Base-by-base conservation (phyloP, 2,329 filamentous ascomycete genomes). In the Tolypocladium album region DNA sequence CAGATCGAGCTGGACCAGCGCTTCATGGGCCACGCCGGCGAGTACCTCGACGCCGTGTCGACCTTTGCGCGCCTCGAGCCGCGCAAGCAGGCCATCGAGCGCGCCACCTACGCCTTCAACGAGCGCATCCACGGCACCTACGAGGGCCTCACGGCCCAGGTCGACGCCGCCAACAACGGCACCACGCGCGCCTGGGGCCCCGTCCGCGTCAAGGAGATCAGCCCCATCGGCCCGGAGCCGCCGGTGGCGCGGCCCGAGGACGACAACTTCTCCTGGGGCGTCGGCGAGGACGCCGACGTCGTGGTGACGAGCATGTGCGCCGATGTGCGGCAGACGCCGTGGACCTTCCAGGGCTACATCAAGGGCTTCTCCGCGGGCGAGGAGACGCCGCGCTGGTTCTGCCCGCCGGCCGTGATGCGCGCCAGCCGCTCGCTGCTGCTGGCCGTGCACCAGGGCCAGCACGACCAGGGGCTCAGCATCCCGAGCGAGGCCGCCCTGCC, bases 81-180 rank as follows among this genome's bases (percentile, higher is more conserved):
- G 0, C 75, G 82, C 45, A 84, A 83, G 66, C 78, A 83, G 43
- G 74, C 83, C 9, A 84, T 83, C 78, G 83, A 86, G 67, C 78
- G 82, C 40, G 79, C 81, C 66, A 78, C 78, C 61, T 78, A 80
- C 39, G 81, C 79, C 70, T 84, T 84, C 68, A 74, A 83, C 59
- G 81, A 81, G 4, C 71, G 72, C 55, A 67, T 79, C 24, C 80
- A 83, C 62, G 79, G 80, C 58, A 71, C 74, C 56, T 85, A 78
- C 64, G 67, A 76, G 27, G 68, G 74, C 4, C 79, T 78, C 65
- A 69, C 76, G 53, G 13, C 31, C n/a, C 47, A 57, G 38, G 61
- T 65, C 22, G 58, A 70, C 63, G 47, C 56, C 38, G 64, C 64
- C 57, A 68, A 70, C 64, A 57, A 64, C 12, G 68, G 69, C 56